Percentiles rank a stretch among this genome's conserved stretches.
These are phyloP conservation scores for Beauveria bassiana DNA, from an alignment of 2,329 filamentous ascomycete genomes.

Conservation along the genomic window DNA sequence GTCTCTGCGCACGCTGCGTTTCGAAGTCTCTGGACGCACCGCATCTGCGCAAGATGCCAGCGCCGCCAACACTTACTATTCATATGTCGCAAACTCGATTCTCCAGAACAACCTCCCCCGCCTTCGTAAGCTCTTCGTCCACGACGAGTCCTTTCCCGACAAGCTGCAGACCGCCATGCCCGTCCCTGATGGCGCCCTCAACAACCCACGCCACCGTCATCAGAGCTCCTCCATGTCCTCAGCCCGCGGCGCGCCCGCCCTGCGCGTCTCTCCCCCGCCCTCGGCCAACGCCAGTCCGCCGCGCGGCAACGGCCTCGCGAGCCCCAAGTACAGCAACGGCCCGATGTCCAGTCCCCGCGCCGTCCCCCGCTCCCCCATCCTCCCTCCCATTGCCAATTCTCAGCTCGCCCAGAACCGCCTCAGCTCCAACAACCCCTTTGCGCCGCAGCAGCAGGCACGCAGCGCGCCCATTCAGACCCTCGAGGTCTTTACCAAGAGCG, in stretches of 20 bases:
- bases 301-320: conserved; percentile 6
- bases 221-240: conserved; percentile 27
- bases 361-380: conserved; percentile 20
- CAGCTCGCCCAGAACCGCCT: conserved; percentile 32
- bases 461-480: conserved; percentile 43
- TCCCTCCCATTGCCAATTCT: conserved; percentile 14
- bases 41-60: conserved; percentile 49
- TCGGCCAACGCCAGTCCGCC: conserved; percentile 6
- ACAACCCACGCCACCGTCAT: conserved; percentile 17
- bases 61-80: conserved; percentile 62
- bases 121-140: conserved; percentile 73
- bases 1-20: conserved; percentile 67
- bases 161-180: conserved; percentile 62
- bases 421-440: conserved; percentile 55
- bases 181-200: conserved; percentile 44
- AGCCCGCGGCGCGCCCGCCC: conserved; percentile 15
- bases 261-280: conserved; percentile 18
- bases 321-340: conserved; percentile 17
- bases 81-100: conserved; percentile 77
- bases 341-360: conserved; percentile 4
- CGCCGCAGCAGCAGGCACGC: conserved; percentile 22
- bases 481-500: conserved; percentile 53
- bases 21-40: conserved; percentile 64
- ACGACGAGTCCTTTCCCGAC: conserved; percentile 76
- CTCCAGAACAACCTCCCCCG: conserved; percentile 67